Evolutionary conservation across 2,329 filamentous ascomycete genomes (phyloP).

Genomic region (Fusarium albosuccineum): DNA sequence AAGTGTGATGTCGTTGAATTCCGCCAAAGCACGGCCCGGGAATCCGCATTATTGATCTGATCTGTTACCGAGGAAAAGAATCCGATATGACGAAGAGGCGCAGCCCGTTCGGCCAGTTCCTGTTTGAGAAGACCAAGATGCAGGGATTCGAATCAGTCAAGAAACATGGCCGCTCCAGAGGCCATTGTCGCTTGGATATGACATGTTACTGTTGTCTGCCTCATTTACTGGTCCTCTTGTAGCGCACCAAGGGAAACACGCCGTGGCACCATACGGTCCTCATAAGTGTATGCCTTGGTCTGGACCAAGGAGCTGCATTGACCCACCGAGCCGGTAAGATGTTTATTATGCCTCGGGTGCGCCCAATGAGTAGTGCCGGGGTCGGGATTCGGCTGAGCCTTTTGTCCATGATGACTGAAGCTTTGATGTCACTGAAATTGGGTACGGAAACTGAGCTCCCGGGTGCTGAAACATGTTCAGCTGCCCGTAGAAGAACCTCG

Average conservation of each 20-base stretch:
- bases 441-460: no score
- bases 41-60: not conserved
- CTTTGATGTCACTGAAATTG: no score
- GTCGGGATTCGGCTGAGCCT: not conserved
- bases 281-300: slow-evolving; percentile 5
- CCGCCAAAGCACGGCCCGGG: not conserved
- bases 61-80: slow-evolving; percentile 3
- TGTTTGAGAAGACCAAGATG: slow-evolving; percentile 55
- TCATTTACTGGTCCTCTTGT: slow-evolving; percentile 51
- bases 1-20: not conserved
- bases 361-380: not conserved
- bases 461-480: no score
- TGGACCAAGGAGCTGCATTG: slow-evolving; percentile 69
- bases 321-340: not conserved
- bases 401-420: no score
- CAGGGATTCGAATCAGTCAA: slow-evolving; percentile 67
- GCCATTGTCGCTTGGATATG: slow-evolving; percentile 59
- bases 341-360: slow-evolving; percentile 1
- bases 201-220: slow-evolving; percentile 59
- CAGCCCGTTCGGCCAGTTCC: slow-evolving; percentile 56
- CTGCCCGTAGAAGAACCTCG: no score
- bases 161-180: slow-evolving; percentile 60
- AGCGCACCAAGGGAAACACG: slow-evolving; percentile 62
- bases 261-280: slow-evolving; percentile 22
- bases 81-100: slow-evolving; percentile 10